These are phyloP conservation scores for Coprinopsis cinerea DNA, from an alignment of 768 basidiomycete species.

Conservation along the genomic window DNA sequence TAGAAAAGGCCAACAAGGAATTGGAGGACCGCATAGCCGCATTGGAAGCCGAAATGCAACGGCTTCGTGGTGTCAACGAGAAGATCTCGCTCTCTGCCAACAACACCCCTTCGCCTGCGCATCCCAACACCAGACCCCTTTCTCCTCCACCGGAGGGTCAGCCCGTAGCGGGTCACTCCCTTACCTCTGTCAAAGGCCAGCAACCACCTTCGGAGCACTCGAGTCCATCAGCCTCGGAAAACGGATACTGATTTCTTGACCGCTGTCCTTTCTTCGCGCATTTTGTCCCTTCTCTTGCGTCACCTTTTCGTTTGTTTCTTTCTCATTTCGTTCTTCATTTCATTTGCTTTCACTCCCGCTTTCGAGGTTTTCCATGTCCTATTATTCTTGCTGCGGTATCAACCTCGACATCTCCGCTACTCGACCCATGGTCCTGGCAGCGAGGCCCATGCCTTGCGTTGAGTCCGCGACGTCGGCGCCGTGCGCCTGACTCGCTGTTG, in stretches of 20 bases:
- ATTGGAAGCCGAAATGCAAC: constrained; percentile 62
- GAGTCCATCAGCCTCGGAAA: constrained; percentile 46
- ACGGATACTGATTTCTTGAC: constrained; percentile 18
- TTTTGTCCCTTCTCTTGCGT: constrained; percentile 6
- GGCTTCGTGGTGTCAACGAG: constrained; percentile 74
- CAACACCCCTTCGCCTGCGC: constrained; percentile 49
- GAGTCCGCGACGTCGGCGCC: background rate
- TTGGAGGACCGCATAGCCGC: constrained; percentile 61
- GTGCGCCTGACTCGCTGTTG: background rate
- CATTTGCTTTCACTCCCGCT: background rate
- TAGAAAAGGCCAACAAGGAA: constrained; percentile 69
- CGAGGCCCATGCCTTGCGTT: background rate
- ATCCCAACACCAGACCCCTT: constrained; percentile 40
- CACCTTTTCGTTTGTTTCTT: constrained; percentile 3
- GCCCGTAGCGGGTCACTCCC: constrained; percentile 39
- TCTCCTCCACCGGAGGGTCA: constrained; percentile 55
- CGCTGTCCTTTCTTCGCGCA: constrained; percentile 10
- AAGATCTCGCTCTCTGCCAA: constrained; percentile 68
- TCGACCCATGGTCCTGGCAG: background rate
- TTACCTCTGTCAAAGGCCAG: constrained; percentile 53
- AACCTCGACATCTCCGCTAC: background rate
- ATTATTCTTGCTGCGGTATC: constrained; percentile 7
- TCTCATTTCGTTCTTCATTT: background rate
- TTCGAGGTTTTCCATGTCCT: background rate
- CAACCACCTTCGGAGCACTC: constrained; percentile 61